Conservation (phyloP, 2,329 filamentous ascomycete genomes). For the Botrytis aclada region DNA sequence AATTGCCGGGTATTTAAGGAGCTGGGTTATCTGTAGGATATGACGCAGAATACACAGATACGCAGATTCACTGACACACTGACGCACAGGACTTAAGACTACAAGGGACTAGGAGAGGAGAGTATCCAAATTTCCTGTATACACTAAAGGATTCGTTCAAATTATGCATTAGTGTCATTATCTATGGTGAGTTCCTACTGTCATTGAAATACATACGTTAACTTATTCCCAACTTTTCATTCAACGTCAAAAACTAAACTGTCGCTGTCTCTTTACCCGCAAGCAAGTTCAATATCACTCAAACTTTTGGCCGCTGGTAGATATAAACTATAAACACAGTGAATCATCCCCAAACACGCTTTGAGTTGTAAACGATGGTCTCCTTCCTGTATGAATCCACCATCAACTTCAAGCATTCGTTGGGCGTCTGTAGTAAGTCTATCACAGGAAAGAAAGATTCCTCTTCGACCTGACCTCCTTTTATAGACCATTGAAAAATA, state of each 20-base stretch:
- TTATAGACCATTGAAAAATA: too few relatives aligned
- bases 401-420: too few relatives aligned
- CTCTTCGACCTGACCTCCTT: too few relatives aligned
- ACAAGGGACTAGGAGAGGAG: not conserved
- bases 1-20: fast-evolving
- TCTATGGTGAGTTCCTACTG: not conserved
- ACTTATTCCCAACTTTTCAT: fast-evolving
- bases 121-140: not conserved
- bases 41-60: not conserved
- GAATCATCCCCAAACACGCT: too few relatives aligned
- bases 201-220: fast-evolving
- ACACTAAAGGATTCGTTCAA: too few relatives aligned
- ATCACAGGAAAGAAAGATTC: too few relatives aligned
- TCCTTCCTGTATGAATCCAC: not conserved
- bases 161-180: too few relatives aligned
- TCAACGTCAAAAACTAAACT: not conserved
- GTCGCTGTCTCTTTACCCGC: not conserved
- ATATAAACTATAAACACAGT: not conserved
- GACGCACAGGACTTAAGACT: fast-evolving
- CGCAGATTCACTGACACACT: too few relatives aligned
- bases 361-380: too few relatives aligned
- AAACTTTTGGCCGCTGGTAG: fast-evolving
- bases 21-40: fast-evolving
- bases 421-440: too few relatives aligned
- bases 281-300: fast-evolving